phyloP scores from a whole-genome alignment of 352 stramenopile species.

The Phytophthora pinifolia region DNA sequence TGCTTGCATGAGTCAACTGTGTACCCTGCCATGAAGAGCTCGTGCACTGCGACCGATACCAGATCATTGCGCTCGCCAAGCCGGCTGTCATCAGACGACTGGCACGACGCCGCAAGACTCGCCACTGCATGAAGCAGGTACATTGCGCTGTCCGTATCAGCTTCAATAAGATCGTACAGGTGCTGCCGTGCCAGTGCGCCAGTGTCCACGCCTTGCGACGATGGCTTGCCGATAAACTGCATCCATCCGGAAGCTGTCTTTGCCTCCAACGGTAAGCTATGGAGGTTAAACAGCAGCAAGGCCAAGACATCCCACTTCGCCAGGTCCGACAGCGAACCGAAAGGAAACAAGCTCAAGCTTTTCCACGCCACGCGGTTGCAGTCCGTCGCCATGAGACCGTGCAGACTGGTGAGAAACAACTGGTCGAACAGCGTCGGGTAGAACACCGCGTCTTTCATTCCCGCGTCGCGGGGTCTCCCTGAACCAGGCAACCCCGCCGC shows the following conservation, averaged over 20 bases:
- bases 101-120: slow-evolving; percentile 43
- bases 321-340: slow-evolving; percentile 61
- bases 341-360: slow-evolving; percentile 70
- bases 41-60: slow-evolving; percentile 58
- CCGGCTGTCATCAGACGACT: not conserved
- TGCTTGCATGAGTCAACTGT: slow-evolving; percentile 49
- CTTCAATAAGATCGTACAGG: slow-evolving; percentile 60
- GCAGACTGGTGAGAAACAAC: slow-evolving; percentile 79
- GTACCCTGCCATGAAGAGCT: slow-evolving; percentile 66
- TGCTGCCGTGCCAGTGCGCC: slow-evolving; percentile 40
- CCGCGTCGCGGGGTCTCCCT: slow-evolving; percentile 6
- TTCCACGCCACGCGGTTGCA: slow-evolving; percentile 84
- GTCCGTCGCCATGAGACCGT: slow-evolving; percentile 66
- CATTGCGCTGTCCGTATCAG: slow-evolving; percentile 64
- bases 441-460: slow-evolving; percentile 36
- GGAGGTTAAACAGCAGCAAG: slow-evolving; percentile 72
- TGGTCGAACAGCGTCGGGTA: slow-evolving; percentile 87
- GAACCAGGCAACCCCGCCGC: slow-evolving; percentile 57
- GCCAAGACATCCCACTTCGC: slow-evolving; percentile 85
- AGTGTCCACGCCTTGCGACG: slow-evolving; percentile 29
- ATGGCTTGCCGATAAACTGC: slow-evolving; percentile 59
- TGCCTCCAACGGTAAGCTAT: slow-evolving; percentile 52
- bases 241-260: slow-evolving; percentile 67
- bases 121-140: slow-evolving; percentile 75
- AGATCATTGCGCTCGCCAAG: slow-evolving; percentile 41